Evolutionary conservation across 148 eudicot species (phyloP).

Genomic region (Pharnaceum exiguum): DNA sequence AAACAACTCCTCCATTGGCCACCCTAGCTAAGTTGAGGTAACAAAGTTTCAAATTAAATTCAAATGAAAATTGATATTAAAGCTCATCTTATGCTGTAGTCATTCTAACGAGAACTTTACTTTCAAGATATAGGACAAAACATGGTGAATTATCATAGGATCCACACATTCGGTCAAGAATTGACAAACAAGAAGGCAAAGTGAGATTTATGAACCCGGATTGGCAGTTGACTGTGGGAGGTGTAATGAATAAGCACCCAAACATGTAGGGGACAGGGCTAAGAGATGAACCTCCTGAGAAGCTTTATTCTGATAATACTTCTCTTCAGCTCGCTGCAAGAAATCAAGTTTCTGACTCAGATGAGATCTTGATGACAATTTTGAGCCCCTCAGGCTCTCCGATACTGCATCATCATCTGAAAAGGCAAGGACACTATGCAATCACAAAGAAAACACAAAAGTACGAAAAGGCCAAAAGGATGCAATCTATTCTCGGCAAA

Average conservation of each 20-base stretch:
- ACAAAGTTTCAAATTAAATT: too few relatives aligned
- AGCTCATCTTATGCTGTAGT: too few relatives aligned
- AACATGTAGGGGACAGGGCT: neutral
- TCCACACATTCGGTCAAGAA: too few relatives aligned
- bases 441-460: constrained; percentile 4
- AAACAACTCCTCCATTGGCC: too few relatives aligned
- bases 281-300: constrained; percentile 44
- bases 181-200: neutral
- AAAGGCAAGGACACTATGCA: constrained; percentile 8
- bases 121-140: too few relatives aligned
- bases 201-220: too few relatives aligned
- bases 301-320: constrained; percentile 48
- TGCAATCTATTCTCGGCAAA: neutral
- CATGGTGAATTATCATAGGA: too few relatives aligned
- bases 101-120: too few relatives aligned
- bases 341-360: constrained; percentile 55
- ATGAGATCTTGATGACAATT: constrained; percentile 39
- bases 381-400: constrained; percentile 34
- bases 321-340: constrained; percentile 83
- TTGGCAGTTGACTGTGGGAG: neutral
- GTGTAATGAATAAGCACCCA: neutral
- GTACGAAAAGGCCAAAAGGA: neutral
- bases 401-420: constrained; percentile 54
- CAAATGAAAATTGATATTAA: too few relatives aligned
- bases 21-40: too few relatives aligned